Conservation (phyloP, 345 rosid species). For the Ricinus communis region DNA sequence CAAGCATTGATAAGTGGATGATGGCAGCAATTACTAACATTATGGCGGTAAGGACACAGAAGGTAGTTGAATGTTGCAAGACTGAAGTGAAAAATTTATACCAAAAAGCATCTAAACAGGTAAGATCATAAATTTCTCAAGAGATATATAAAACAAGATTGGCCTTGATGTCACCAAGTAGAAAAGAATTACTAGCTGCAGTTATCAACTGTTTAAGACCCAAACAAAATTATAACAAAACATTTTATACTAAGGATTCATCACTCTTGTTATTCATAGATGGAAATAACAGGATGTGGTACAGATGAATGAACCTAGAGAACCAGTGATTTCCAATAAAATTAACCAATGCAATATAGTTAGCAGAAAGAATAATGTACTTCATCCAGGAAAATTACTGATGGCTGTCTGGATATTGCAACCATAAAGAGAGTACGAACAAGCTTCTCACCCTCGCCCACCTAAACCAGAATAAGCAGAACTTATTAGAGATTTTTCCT, state of each 20-base stretch:
- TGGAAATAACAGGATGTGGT: not conserved
- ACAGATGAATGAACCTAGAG: slow-evolving; percentile 14
- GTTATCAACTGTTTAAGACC: not conserved
- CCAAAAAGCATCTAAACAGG: not conserved
- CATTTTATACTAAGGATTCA: slow-evolving; percentile 6
- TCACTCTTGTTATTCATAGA: not conserved
- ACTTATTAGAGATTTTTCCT: not conserved
- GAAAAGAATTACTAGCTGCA: not conserved
- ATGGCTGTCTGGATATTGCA: slow-evolving; percentile 91
- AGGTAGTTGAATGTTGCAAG: not conserved
- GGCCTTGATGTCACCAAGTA: not conserved
- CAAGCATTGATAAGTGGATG: not conserved
- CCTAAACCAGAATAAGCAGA: slow-evolving; percentile 43
- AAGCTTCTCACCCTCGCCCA: slow-evolving; percentile 97
- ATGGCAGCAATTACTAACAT: not conserved
- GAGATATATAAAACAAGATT: not conserved
- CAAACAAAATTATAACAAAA: not conserved
- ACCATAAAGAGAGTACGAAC: slow-evolving; percentile 88
- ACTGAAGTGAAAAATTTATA: not conserved
- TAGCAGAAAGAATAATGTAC: slow-evolving; percentile 42
- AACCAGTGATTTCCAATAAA: not conserved
- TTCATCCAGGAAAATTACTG: slow-evolving; percentile 93
- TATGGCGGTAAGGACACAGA: not conserved
- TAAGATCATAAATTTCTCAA: not conserved
- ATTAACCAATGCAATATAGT: slow-evolving; percentile 6